Evolutionary conservation across 202 grass and related monocot genomes (phyloP).

Genomic region (Zoysia matrella): DNA sequence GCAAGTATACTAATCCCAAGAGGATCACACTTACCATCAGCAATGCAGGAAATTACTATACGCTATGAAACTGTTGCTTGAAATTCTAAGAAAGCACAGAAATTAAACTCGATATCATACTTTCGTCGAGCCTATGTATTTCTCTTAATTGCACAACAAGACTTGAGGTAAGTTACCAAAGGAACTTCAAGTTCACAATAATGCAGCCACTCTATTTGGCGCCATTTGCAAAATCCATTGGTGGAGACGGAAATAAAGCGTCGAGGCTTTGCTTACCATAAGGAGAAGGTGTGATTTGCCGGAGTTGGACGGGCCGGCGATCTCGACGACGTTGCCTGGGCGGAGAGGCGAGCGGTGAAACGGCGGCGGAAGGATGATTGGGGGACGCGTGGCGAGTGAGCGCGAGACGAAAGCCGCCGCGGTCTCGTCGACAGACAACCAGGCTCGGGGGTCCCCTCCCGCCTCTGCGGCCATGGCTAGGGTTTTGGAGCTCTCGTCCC

Average conservation of each 20-base stretch:
- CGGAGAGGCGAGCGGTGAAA: slow-evolving; percentile 86
- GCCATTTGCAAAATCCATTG: neutral
- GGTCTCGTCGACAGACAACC: slow-evolving; percentile 70
- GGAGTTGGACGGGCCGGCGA: slow-evolving; percentile 78
- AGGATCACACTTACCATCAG: neutral
- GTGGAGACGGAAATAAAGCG: no score
- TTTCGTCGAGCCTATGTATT: neutral
- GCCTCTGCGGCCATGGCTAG: slow-evolving; percentile 64
- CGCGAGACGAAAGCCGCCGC: slow-evolving; percentile 65
- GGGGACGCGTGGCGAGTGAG: slow-evolving; percentile 62
- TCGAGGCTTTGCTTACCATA: slow-evolving; percentile 49
- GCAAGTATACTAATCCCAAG: neutral
- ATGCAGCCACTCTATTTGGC: neutral
- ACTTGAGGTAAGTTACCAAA: neutral
- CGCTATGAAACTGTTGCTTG: neutral
- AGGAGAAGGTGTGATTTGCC: slow-evolving; percentile 89
- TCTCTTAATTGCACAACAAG: neutral
- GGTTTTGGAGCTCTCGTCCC: slow-evolving; percentile 38
- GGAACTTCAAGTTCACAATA: neutral
- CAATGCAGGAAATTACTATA: neutral
- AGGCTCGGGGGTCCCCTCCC: slow-evolving; percentile 48
- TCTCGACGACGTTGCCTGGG: slow-evolving; percentile 85
- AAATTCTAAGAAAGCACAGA: slow-evolving; percentile 14
- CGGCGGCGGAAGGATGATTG: slow-evolving; percentile 75
- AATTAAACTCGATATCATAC: neutral